Evolutionary conservation across 768 basidiomycete species (phyloP).

Genomic region (Suillus tomentosus): DNA sequence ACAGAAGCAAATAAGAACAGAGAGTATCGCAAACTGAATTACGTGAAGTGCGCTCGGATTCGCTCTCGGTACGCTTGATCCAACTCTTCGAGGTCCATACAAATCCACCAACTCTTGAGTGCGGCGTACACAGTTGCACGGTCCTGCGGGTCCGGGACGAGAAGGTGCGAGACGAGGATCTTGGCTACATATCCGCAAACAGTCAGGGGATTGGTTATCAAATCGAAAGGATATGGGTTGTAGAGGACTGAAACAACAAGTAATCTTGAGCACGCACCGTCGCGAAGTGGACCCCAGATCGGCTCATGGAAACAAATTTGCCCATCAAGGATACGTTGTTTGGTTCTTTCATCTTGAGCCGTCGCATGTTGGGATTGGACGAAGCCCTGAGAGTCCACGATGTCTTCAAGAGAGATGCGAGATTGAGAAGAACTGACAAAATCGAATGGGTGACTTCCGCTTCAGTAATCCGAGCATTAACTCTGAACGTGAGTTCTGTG

Average conservation of each 20-base stretch:
- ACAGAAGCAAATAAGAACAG: not conserved
- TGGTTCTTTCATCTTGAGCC: constrained; percentile 60
- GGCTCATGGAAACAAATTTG: constrained; percentile 54
- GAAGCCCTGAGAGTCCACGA: constrained; percentile 31
- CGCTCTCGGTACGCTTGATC: constrained; percentile 61
- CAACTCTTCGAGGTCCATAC: constrained; percentile 59
- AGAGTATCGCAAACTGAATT: not conserved
- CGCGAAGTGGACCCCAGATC: constrained; percentile 56
- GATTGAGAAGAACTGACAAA: constrained; percentile 60
- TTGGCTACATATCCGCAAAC: constrained; percentile 46
- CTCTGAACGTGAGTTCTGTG: not conserved
- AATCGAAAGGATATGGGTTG: not conserved
- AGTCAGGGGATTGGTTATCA: constrained; percentile 2
- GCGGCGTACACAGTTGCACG: constrained; percentile 69
- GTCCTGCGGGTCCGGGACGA: constrained; percentile 54
- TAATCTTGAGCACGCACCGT: constrained; percentile 47
- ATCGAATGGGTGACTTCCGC: constrained; percentile 81
- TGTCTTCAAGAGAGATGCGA: constrained; percentile 30
- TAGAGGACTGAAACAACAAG: not conserved
- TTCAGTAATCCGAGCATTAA: constrained; percentile 29
- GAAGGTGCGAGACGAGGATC: constrained; percentile 57
- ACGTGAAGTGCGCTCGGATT: constrained; percentile 32
- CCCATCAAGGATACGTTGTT: constrained; percentile 68
- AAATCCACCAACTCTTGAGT: constrained; percentile 67
- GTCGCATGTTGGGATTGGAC: constrained; percentile 34